Percentiles rank a stretch among this genome's conserved stretches.
Evolutionary conservation across 768 basidiomycete genomes (phyloP).

Genomic region (Psilocybe cubensis): DNA sequence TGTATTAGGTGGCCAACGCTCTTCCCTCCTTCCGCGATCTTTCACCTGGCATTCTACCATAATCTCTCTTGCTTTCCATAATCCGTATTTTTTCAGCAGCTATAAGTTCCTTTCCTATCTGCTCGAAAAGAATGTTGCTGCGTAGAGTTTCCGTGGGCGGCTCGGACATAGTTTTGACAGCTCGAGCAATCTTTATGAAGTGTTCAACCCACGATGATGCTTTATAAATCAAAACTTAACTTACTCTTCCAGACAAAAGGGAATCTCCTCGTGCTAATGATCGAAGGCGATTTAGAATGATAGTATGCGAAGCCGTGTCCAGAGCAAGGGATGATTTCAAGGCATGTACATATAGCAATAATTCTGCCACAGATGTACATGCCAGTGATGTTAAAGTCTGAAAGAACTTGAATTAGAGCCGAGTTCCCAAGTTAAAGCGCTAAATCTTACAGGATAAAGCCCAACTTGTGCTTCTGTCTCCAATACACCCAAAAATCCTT

Average conservation of each 20-base stretch:
- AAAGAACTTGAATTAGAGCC: not conserved
- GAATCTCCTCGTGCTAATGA: constrained; percentile 51
- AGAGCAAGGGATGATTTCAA: constrained; percentile 56
- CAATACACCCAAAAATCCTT: constrained; percentile 51
- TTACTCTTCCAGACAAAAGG: constrained; percentile 53
- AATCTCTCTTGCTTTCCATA: constrained; percentile 42
- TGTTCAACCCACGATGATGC: not conserved
- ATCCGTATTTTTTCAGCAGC: constrained; percentile 73
- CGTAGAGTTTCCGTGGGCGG: constrained; percentile 45
- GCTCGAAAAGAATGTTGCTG: constrained; percentile 52
- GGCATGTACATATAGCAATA: constrained; percentile 65
- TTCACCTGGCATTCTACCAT: constrained; percentile 26
- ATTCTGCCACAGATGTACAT: constrained; percentile 64
- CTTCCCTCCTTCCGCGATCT: constrained; percentile 19
- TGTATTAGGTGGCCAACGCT: constrained; percentile 8
- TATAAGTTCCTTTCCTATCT: constrained; percentile 63
- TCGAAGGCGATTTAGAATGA: constrained; percentile 53
- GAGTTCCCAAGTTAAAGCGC: not conserved
- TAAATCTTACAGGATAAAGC: constrained; percentile 39
- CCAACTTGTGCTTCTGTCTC: constrained; percentile 50
- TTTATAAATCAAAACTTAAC: constrained; percentile 1
- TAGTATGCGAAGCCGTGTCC: constrained; percentile 53
- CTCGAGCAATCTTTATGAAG: constrained; percentile 52
- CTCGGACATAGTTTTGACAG: constrained; percentile 54
- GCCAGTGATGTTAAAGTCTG: constrained; percentile 59